Evolutionary conservation across 768 basidiomycete species (phyloP).

Genomic region (Panaeolus cyanescens): DNA sequence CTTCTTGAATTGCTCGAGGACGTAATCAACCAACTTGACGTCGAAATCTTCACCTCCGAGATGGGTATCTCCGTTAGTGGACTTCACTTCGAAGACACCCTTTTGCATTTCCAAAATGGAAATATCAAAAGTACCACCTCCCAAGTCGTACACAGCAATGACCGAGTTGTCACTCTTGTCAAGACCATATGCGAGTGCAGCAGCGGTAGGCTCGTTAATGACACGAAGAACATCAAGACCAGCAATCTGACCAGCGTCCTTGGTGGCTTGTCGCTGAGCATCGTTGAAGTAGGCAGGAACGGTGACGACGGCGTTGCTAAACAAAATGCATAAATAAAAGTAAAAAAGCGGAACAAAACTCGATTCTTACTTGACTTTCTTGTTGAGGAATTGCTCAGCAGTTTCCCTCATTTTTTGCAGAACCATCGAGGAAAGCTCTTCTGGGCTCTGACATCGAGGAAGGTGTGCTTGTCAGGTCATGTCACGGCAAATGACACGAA

Average conservation of each 20-base stretch:
- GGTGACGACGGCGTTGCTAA: slow-evolving; percentile 86
- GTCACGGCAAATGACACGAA: not conserved
- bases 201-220: slow-evolving; percentile 99
- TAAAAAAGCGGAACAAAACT: not conserved
- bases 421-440: slow-evolving; percentile 88
- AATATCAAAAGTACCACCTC: slow-evolving; percentile 99
- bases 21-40: slow-evolving; percentile 81
- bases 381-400: slow-evolving; percentile 90
- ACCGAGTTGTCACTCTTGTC: slow-evolving; percentile 83
- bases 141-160: slow-evolving; percentile 98
- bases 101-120: slow-evolving; percentile 99
- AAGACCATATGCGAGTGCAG: slow-evolving; percentile 96
- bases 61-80: slow-evolving; percentile 99
- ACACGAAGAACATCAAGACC: slow-evolving; percentile 97
- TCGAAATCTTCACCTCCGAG: slow-evolving; percentile 98
- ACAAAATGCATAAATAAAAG: slow-evolving; percentile 6
- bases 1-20: slow-evolving; percentile 94
- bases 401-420: slow-evolving; percentile 95
- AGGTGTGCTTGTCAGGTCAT: slow-evolving; percentile 8
- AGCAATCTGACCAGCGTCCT: slow-evolving; percentile 96
- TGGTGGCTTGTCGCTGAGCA: slow-evolving; percentile 98
- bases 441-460: slow-evolving; percentile 61
- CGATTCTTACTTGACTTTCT: slow-evolving; percentile 88
- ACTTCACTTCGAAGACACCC: slow-evolving; percentile 99
- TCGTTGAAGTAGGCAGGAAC: slow-evolving; percentile 99